A percentile compares a stretch with the other conserved stretches of the same genome.
These are phyloP conservation scores for Pythium periplocum DNA, from an alignment of 352 stramenopile genomes.

Conservation along the genomic window DNA sequence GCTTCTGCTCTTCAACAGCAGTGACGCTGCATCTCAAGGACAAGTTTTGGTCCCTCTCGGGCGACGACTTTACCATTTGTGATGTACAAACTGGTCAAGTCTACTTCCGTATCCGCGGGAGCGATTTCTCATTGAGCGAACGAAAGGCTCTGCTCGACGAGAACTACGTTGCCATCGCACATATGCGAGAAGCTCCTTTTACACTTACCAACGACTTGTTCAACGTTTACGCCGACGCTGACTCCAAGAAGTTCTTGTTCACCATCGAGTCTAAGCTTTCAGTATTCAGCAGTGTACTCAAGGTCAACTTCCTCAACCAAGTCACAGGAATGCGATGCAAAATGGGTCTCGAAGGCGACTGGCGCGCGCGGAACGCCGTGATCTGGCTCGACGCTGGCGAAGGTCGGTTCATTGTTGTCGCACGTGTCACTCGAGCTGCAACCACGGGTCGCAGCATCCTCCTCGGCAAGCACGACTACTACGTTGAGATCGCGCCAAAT, in stretches of 20 bases:
- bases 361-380: not conserved
- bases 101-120: not conserved
- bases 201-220: not conserved
- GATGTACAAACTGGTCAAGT: not conserved
- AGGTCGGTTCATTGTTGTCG: not conserved
- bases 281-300: not conserved
- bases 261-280: not conserved
- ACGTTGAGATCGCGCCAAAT: conserved; percentile 20
- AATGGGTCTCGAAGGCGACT: not conserved
- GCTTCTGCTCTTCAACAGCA: not conserved
- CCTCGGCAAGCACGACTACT: conserved; percentile 15
- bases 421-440: not conserved
- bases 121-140: not conserved
- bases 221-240: not conserved
- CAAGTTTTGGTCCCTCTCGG: not conserved
- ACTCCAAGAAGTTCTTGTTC: not conserved
- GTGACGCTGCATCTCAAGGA: conserved; percentile 1
- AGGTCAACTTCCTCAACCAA: not conserved
- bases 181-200: not conserved
- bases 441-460: not conserved
- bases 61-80: not conserved
- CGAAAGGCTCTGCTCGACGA: not conserved
- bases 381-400: not conserved
- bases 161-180: not conserved
- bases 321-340: not conserved